phyloP scores from a whole-genome alignment of 2,329 filamentous ascomycete species.

The Botryosphaeria dothidea region DNA sequence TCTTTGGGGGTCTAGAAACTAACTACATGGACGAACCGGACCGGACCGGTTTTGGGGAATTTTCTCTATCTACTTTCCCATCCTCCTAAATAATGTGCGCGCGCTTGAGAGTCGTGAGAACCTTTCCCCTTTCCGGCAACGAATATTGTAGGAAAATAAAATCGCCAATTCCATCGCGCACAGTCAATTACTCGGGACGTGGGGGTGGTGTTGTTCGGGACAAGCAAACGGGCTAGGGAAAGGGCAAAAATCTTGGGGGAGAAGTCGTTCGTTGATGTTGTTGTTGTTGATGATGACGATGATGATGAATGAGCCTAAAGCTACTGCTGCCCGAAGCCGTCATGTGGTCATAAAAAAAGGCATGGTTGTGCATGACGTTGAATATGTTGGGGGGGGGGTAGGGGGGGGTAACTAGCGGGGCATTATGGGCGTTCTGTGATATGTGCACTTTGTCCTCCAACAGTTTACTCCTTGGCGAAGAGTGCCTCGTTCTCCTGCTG shows the following conservation, averaged over 20 bases:
- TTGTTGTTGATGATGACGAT: not conserved
- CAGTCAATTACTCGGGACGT: constrained; percentile 2
- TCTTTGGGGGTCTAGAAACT: not conserved
- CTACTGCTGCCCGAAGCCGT: constrained; percentile 1
- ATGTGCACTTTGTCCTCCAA: constrained; percentile 8
- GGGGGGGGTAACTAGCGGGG: constrained; percentile 8
- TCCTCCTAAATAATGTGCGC: not conserved
- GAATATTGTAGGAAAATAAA: not conserved
- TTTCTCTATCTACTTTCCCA: constrained; percentile 15
- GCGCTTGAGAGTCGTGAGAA: not conserved
- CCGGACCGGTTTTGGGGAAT: not conserved
- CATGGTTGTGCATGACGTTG: constrained; percentile 1
- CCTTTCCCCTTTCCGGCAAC: constrained; percentile 13
- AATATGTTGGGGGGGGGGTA: too few species aligned
- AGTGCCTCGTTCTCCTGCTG: constrained; percentile 93
- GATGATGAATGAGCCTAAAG: not conserved
- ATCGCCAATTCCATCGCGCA: constrained; percentile 8
- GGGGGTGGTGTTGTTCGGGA: not conserved
- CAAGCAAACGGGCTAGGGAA: constrained; percentile 10
- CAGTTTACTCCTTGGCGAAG: constrained; percentile 52
- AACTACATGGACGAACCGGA: constrained; percentile 5
- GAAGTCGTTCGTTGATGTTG: not conserved
- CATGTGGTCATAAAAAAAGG: constrained; percentile 1
- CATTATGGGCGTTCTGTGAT: constrained; percentile 8
- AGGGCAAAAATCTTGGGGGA: not conserved